A percentile compares a stretch with the other conserved stretches of the same genome.
Conservation (phyloP, 495 filamentous ascomycete species). For the Penicillium silybi region DNA sequence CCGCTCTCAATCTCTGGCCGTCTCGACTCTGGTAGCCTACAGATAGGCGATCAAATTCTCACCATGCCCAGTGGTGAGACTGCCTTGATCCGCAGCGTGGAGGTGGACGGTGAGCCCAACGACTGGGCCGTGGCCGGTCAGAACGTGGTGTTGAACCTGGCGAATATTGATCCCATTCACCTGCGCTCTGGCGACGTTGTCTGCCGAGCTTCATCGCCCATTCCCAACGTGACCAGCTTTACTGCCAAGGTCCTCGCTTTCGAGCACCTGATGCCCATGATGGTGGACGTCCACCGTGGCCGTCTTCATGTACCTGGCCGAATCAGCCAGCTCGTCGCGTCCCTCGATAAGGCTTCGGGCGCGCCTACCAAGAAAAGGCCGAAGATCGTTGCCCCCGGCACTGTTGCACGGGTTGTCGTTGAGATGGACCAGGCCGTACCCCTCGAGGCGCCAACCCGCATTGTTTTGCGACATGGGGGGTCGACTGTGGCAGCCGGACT, state of each 20-base stretch:
- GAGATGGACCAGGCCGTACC: conserved; percentile 73
- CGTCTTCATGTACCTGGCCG: conserved; percentile 73
- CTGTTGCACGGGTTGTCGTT: conserved; percentile 63
- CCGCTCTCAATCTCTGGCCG: conserved; percentile 80
- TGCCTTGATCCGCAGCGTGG: conserved; percentile 71
- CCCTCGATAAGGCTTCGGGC: conserved; percentile 72
- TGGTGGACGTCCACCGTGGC: conserved; percentile 83
- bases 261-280: conserved; percentile 81
- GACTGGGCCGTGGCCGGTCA: conserved; percentile 98
- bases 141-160: conserved; percentile 76
- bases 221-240: conserved; percentile 65
- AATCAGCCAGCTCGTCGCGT: conserved; percentile 63
- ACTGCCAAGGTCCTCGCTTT: conserved; percentile 83
- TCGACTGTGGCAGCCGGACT: conserved; percentile 84
- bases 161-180: conserved; percentile 80
- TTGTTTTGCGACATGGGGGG: conserved; percentile 77
- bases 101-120: conserved; percentile 62
- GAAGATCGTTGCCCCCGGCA: conserved; percentile 69
- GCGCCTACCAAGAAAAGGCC: conserved; percentile 74
- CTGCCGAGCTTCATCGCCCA: conserved; percentile 64
- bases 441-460: conserved; percentile 68
- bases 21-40: conserved; percentile 77
- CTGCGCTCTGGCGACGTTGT: conserved; percentile 81
- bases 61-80: conserved; percentile 77
- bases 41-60: conserved; percentile 75